Evolutionary conservation across 306 rosid genomes (phyloP).

Genomic region (Parietaria judaica): DNA sequence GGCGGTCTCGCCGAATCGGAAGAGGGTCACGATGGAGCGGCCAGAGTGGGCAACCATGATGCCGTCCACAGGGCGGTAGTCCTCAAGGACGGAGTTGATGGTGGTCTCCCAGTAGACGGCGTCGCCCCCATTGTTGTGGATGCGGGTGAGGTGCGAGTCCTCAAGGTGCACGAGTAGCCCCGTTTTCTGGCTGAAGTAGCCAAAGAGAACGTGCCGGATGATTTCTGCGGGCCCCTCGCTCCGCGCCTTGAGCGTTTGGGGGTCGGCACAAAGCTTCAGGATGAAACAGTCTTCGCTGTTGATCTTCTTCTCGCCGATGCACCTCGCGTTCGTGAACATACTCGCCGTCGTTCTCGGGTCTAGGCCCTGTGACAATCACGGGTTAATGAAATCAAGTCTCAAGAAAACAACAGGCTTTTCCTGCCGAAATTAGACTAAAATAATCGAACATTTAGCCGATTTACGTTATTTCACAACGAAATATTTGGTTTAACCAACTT

Average conservation of each 20-base stretch:
- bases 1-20: conserved; percentile 98
- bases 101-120: conserved; percentile 99
- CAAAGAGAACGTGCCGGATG: conserved; percentile 88
- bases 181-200: conserved; percentile 98
- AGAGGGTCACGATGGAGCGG: conserved; percentile 89
- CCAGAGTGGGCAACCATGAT: conserved; percentile 95
- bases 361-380: conserved; percentile 59
- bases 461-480: too few relatives aligned
- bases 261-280: conserved; percentile 91
- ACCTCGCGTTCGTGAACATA: conserved; percentile 85
- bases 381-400: not conserved
- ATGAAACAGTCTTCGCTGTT: conserved; percentile 92
- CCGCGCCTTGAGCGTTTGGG: conserved; percentile 80
- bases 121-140: conserved; percentile 93
- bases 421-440: too few relatives aligned
- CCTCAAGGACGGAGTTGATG: conserved; percentile 87
- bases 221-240: conserved; percentile 99
- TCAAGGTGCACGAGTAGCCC: conserved; percentile 93
- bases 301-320: conserved; percentile 94
- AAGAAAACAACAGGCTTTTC: too few relatives aligned
- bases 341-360: conserved; percentile 97
- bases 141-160: conserved; percentile 97
- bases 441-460: too few relatives aligned
- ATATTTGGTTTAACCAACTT: too few relatives aligned
- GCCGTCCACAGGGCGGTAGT: conserved; percentile 83